phyloP scores from a whole-genome alignment of 495 filamentous ascomycete species.

The Aspergillus sclerotiicarbonarius region DNA sequence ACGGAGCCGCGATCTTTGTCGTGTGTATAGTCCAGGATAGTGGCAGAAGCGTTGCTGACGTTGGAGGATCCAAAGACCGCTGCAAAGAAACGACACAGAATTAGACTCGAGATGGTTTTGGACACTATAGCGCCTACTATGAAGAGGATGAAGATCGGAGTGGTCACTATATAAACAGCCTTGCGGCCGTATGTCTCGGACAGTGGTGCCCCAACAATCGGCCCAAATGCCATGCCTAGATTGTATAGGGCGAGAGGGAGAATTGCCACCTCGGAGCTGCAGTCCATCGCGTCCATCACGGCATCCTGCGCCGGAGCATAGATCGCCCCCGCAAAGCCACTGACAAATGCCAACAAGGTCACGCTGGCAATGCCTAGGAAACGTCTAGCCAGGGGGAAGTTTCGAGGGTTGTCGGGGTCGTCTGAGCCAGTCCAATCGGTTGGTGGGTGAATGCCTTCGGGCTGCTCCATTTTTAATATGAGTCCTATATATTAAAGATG shows the following conservation, averaged over 20 bases:
- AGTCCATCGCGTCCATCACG: slow-evolving; percentile 43
- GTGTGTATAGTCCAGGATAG: slow-evolving; percentile 26
- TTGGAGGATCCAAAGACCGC: slow-evolving; percentile 42
- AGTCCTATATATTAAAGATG: no score
- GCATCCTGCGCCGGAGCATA: slow-evolving; percentile 45
- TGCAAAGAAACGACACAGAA: slow-evolving; percentile 60
- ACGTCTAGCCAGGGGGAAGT: slow-evolving; percentile 6
- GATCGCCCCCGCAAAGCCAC: slow-evolving; percentile 49
- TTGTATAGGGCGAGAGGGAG: slow-evolving; percentile 55
- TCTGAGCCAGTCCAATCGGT: slow-evolving; percentile 11
- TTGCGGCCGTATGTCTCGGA: slow-evolving; percentile 58
- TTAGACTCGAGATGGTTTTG: slow-evolving; percentile 52
- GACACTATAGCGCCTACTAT: slow-evolving; percentile 59
- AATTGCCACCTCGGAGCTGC: slow-evolving; percentile 51
- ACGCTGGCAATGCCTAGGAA: slow-evolving; percentile 2
- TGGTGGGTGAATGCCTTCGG: no score
- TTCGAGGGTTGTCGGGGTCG: slow-evolving; percentile 14
- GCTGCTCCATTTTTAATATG: no score
- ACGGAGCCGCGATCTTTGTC: no score
- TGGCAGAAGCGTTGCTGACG: slow-evolving; percentile 21
- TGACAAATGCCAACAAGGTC: slow-evolving; percentile 10
- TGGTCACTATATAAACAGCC: slow-evolving; percentile 52
- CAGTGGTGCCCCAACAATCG: slow-evolving; percentile 56
- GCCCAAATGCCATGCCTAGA: slow-evolving; percentile 58
- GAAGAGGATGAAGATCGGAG: slow-evolving; percentile 59